A percentile compares a stretch with the other conserved stretches of the same genome.
phyloP scores from a whole-genome alignment of 164 flowering plant species.

The Echeveria elegans region DNA sequence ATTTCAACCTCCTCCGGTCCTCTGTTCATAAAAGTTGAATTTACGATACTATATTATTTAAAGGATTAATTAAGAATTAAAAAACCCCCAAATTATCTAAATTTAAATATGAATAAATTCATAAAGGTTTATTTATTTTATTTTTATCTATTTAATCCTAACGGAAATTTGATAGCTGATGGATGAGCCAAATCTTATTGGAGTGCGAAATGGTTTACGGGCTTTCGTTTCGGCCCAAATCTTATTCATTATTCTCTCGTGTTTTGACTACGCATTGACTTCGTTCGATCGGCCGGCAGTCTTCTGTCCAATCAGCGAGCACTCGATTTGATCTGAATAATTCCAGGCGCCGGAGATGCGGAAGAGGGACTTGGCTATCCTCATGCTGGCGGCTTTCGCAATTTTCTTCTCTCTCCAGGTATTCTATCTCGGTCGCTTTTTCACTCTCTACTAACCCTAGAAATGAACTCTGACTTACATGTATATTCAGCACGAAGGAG shows the following conservation, averaged over 20 bases:
- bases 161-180: no score
- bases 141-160: no score
- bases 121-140: no score
- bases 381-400: conserved; percentile 86
- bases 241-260: background rate
- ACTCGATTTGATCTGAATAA: background rate
- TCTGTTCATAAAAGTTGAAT: no score
- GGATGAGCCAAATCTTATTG: no score
- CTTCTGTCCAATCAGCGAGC: background rate
- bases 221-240: background rate
- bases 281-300: background rate
- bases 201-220: background rate
- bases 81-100: no score
- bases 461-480: background rate
- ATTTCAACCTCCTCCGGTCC: no score
- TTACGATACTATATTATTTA: no score
- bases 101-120: no score
- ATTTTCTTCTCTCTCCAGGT: conserved; percentile 99
- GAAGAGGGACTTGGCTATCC: conserved; percentile 89
- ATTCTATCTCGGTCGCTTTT: conserved; percentile 1
- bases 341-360: conserved; percentile 39
- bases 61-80: no score
- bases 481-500: conserved; percentile 83
- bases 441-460: background rate
- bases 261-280: background rate